These are phyloP conservation scores for Ceratocystis harringtonii DNA, from an alignment of 2,329 filamentous ascomycete species.

Conservation along the genomic window DNA sequence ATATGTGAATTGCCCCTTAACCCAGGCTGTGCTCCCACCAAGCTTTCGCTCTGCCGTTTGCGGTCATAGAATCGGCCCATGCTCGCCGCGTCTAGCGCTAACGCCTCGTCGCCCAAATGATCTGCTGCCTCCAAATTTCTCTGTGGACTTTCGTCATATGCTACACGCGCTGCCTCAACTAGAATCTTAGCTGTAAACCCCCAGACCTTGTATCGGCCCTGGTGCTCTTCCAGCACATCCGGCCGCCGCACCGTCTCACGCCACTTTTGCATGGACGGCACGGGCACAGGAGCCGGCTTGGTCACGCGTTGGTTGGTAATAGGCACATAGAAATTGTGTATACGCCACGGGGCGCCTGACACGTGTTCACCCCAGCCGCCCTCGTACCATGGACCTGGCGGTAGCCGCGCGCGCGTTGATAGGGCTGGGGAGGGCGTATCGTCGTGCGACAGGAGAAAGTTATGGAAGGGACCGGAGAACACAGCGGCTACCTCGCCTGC, in stretches of 20 bases:
- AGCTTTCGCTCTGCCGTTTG: slow-evolving; percentile 1
- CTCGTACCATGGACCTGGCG: slow-evolving; percentile 61
- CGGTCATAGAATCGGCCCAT: slow-evolving; percentile 31
- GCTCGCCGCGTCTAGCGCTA: slow-evolving; percentile 33
- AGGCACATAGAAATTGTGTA: slow-evolving; percentile 89
- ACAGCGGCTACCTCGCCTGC: slow-evolving; percentile 86
- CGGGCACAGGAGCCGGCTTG: slow-evolving; percentile 31
- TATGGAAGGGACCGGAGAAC: slow-evolving; percentile 76
- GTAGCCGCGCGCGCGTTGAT: slow-evolving; percentile 23
- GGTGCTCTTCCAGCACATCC: slow-evolving; percentile 25
- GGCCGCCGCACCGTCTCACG: slow-evolving; percentile 27
- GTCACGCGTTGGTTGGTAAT: slow-evolving; percentile 55
- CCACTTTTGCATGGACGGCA: slow-evolving; percentile 22
- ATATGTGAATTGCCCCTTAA: slow-evolving; percentile 8
- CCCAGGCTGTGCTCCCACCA: background rate
- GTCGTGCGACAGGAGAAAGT: slow-evolving; percentile 55
- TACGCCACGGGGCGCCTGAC: slow-evolving; percentile 59
- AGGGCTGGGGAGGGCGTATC: slow-evolving; percentile 23
- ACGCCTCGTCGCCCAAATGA: slow-evolving; percentile 37
- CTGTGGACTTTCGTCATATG: slow-evolving; percentile 59
- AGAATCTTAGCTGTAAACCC: slow-evolving; percentile 88
- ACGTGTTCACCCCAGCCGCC: slow-evolving; percentile 64
- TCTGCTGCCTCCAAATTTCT: slow-evolving; percentile 56
- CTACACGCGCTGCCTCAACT: slow-evolving; percentile 73
- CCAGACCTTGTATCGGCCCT: slow-evolving; percentile 65